Base-by-base conservation (phyloP, 1,139 yeast genomes). In the Yamadazyma diddensiae region DNA sequence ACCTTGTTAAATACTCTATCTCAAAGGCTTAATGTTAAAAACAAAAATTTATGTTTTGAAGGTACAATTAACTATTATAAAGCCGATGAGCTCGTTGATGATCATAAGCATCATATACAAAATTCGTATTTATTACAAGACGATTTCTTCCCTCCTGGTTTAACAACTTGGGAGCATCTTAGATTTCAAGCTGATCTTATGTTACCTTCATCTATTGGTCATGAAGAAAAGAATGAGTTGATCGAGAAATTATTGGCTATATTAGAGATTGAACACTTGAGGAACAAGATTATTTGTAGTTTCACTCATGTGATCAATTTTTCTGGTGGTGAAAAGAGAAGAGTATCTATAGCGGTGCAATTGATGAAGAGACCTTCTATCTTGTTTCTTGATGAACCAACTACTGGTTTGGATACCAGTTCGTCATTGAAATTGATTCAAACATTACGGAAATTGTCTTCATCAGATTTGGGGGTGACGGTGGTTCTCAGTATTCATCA, bases 321-420 rank as follows among this genome's bases (percentile, higher is more conserved):
- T 16, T 82, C 94, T 2, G 96, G 96, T 5, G 95, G 96, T 20
- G 95, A 87, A 49, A 83, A 82, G 51, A 59, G 95, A 47, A 58
- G 95, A 39, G 68, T 85, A 2, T 79, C 88, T 34, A 74, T 86
- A 33, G 95, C 88, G 0, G 78, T 84, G 13, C 95, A 86, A 52
- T 59, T 87, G 45, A 62, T 87, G 21, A 73, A 85, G 2, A 81
- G 79, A 42, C 95, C 95, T 0, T 78, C 90, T 0, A 61, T 86
- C 2, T 57, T 87, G 41, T 85, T 86, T 47, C 59, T 87, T 28
- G 96, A 87, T 53, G 95, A 87, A 49, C 95, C 95, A 2, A 87
- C 95, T 0, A 85, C 95, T 0, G 95, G 95, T 0, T 61, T 87
- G 21, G 95, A 87, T 53, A 82, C 95, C 2, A 77, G 79, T 34